Conservation (phyloP, 75 land plant genomes). For the Sequoiadendron giganteum region DNA sequence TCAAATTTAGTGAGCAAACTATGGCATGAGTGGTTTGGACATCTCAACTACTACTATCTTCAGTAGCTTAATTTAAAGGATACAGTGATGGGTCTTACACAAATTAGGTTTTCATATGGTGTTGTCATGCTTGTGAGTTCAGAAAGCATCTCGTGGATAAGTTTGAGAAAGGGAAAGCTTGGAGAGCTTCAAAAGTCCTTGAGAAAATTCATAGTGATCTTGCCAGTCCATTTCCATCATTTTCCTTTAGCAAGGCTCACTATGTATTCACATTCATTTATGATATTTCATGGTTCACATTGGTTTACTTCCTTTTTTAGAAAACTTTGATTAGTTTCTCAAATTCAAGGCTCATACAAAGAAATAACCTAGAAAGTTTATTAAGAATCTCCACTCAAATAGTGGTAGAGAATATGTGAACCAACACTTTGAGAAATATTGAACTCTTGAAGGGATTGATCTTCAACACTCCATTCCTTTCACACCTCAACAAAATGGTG, state of each 20-base stretch:
- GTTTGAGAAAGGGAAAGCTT: not conserved
- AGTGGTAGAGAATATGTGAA: constrained; percentile 39
- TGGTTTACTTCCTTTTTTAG: constrained; percentile 21
- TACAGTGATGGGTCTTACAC: too few species aligned
- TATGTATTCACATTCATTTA: constrained; percentile 36
- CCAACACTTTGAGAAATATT: constrained; percentile 17
- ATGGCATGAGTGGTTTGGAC: too few species aligned
- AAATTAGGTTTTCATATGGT: too few species aligned
- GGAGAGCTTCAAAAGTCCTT: not conserved
- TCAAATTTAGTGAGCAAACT: too few species aligned
- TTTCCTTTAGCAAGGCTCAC: not conserved
- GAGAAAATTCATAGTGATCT: constrained; percentile 29
- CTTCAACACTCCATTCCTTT: constrained; percentile 20
- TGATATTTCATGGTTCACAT: constrained; percentile 23
- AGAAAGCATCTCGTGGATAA: not conserved
- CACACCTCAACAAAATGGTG: constrained; percentile 21
- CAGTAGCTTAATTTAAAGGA: too few species aligned
- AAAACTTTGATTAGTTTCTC: constrained; percentile 19
- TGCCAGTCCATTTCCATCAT: constrained; percentile 11
- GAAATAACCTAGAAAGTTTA: constrained; percentile 1
- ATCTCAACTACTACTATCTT: too few species aligned
- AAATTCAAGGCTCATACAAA: constrained; percentile 13
- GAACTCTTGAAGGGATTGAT: constrained; percentile 6
- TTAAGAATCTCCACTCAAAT: constrained; percentile 16
- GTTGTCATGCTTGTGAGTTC: too few species aligned